Conservation (phyloP, 768 basidiomycete species). For the Termitomyces sp. region DNA sequence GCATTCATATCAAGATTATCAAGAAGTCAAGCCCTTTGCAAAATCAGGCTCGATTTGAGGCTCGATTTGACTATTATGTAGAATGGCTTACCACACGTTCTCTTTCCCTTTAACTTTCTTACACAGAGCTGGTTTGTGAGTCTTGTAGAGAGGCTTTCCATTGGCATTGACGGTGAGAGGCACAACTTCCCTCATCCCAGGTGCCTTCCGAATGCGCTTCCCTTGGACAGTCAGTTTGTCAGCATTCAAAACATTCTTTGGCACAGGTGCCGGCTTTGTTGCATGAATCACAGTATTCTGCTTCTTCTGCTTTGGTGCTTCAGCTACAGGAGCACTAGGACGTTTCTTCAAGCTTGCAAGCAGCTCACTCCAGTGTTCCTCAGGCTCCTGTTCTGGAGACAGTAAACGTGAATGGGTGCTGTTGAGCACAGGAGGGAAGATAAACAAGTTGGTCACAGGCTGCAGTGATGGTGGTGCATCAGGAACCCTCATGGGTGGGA, state of each 20-base stretch:
- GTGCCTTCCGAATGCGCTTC: background rate
- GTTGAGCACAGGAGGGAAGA: background rate
- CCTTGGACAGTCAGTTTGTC: background rate
- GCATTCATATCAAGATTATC: too few species aligned
- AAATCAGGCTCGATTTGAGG: too few species aligned
- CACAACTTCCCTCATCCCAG: background rate
- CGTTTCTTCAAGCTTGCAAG: background rate
- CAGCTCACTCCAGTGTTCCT: background rate
- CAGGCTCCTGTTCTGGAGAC: background rate
- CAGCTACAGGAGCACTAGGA: background rate
- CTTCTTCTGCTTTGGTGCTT: background rate
- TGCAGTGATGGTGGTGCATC: background rate
- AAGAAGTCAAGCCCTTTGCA: too few species aligned
- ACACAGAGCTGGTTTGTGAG: too few species aligned
- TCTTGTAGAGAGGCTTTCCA: background rate
- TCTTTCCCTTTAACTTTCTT: background rate
- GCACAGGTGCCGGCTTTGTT: background rate
- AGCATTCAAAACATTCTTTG: background rate
- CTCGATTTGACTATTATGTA: background rate
- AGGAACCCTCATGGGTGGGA: too few species aligned
- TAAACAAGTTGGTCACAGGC: background rate
- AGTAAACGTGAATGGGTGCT: background rate
- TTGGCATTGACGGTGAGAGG: background rate
- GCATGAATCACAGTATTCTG: background rate
- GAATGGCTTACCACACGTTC: background rate